Evolutionary conservation across 192 early-diverging fungal species (phyloP), one percentile per base, ranked within the genome.

Genomic region (Umbelopsis sp.): DNA sequence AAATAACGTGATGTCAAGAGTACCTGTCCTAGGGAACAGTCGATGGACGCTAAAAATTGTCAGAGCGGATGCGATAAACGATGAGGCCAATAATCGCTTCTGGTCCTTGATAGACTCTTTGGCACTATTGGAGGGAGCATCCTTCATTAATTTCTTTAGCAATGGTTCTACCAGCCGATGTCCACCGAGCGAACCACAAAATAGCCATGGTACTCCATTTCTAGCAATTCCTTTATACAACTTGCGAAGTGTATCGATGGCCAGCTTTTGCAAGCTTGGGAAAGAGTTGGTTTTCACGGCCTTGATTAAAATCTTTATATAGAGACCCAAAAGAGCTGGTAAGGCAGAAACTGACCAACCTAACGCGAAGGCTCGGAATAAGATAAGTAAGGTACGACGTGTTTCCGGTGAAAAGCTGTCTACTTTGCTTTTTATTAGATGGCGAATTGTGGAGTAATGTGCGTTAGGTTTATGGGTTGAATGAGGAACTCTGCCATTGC

Each of bases 1-100:
- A 74, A 90, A 87, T 3, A 90, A 66, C 12, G 88, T 86, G 41
- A 87, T 80, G 49, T 88, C 87, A 17, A 84, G 71, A 0, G 85
- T 86, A 6, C 79, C 74, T 3, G 78, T 77, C 1, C 68, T 56
- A 1, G 79, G 75, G 7, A 83, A 79, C 7, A 74, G 52, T 11
- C 76, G 73, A 43, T 82, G 83, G 38, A 84, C 80, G 36, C 79
- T 71, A 10, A 74, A 69, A 17, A 84, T 74, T 3, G 82, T 74
- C 4, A 74, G 69, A 2, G 72, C 78, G 9, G 81, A 74, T 4
- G 85, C 74, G 21, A 81, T 34, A 49, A 85, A 81, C 1, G 80
- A 20, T 3, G 69, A 26, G n/a, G 7, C n/a, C 26, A 54, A 24
- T 53, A 54, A 66, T 32, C 52, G 62, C 36, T 49, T 49, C 17